Evolutionary conservation across 768 basidiomycete genomes (phyloP), one percentile per base, ranked within the genome.

Genomic region (Mycena galopus): DNA sequence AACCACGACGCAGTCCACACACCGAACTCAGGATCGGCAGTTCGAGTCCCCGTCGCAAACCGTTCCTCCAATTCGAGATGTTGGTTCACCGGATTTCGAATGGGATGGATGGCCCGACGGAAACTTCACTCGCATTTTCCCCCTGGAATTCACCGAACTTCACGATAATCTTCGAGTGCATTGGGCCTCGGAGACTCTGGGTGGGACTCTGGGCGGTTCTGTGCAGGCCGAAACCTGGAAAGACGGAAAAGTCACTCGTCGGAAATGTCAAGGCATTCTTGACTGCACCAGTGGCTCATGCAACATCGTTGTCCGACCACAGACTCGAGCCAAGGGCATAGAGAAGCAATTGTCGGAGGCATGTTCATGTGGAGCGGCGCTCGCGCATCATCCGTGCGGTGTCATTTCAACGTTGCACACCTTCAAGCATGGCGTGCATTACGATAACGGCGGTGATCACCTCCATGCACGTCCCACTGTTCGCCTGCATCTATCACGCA

Each of bases 401-500:
- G 50, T 68, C 19, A n/a, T 29, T 17, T 68, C 67, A 10, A 42
- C 17, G 29, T 53, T 69, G 17, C 37, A 65, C 19, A 57, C 66
- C 10, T 75, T 56, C 44, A 61, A 39, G 63, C 59, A 61, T 21
- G 78, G 78, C 14, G 71, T 76, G 7, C 44, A 72, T 50, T 79
- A 67, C 60, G 19, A 29, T 17, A 67, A 79, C 32, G 55, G 62
- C 16, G 78, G 77, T 0, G 27, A 10, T 53, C 78, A 79, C 39
- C n/a, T 17, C 5, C 78, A 79, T 58, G 27, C 27, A 6, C 67
- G 75, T 4, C 77, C 78, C 4, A 73, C 73, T 0, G 73, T 65
- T 53, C 29, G 75, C 47, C 74, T 77, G 19, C 75, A 78, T 47
- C 57, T 77, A 23, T 42, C 62, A 11, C 37, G n/a, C 11, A 51